phyloP scores from a whole-genome alignment of 257 asterid species.

The Nicotiana benthamiana region DNA sequence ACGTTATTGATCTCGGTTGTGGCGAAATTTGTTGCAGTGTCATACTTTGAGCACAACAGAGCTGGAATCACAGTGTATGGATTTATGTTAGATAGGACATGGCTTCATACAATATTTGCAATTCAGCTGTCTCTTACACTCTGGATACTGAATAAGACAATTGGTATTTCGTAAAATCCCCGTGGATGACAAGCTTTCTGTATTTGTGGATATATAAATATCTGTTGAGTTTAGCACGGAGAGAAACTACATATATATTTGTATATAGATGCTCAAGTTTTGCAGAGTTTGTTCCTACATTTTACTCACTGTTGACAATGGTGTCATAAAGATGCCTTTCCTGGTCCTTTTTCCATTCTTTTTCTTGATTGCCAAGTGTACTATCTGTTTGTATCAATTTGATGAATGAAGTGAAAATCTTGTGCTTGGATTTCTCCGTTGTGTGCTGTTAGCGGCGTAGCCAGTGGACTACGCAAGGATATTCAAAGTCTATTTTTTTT shows the following conservation, averaged over 20 bases:
- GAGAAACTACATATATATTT: background rate
- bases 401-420: background rate
- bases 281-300: background rate
- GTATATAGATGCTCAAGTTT: background rate
- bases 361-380: background rate
- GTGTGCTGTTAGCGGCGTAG: no score
- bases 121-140: slow-evolving; percentile 71
- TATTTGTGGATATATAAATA: background rate
- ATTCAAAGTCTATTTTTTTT: no score
- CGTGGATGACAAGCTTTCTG: background rate
- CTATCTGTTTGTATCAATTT: background rate
- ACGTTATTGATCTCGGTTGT: background rate
- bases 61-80: slow-evolving; percentile 95
- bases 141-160: slow-evolving; percentile 88
- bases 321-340: background rate
- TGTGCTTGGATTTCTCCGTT: background rate
- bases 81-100: slow-evolving; percentile 77
- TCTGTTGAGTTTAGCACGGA: background rate
- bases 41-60: slow-evolving; percentile 78
- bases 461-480: no score
- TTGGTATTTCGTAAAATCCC: slow-evolving; percentile 47
- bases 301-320: background rate
- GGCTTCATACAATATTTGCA: slow-evolving; percentile 65
- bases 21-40: slow-evolving; percentile 42
- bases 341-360: background rate